Evolutionary conservation across 1,284 basidiomycete species (phyloP), one percentile per base, ranked within the genome.

Genomic region (Agaricales sp.): DNA sequence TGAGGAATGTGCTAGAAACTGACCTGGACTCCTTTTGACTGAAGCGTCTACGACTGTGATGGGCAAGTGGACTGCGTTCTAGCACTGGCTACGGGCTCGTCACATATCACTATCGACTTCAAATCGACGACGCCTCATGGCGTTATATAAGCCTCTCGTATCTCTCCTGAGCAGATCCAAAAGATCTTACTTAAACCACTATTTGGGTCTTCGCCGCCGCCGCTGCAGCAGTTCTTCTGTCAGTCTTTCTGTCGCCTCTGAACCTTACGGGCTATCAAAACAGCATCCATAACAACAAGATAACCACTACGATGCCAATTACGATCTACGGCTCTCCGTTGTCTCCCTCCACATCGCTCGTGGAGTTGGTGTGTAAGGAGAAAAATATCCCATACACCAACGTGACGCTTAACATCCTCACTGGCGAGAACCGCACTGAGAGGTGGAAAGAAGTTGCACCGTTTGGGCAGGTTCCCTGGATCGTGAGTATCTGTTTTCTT

Each of bases 331-430:
- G 58, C 18, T 1, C 2, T 21, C 8, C 53, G 4, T 1, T 25
- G 6, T 59, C 58, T 18, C 56, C 59, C n/a, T 59, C 55, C 58
- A 58, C 60, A 18, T 53, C 52, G 22, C 60, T 61, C 21, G 61
- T 61, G 3, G 53, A 56, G 6, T 38, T 52, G 2, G 51, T 61
- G 1, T 50, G 50, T 47, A 54, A 53, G 20, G 59, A 61, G 51
- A 47, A 53, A 22, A 53, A 53, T 22, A 25, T 63, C 43, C 55
- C 58, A 2, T 58, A 58, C 19, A 48, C 56, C 39, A 1, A 62
- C 48, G 30, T 57, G 19, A 2, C 50, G 16, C 48, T 62, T 46
- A 50, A 61, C 51, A n/a, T 57, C 21, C 1, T 14, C 21, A 53
- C 44, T 19, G 56, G 49, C 11, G 60, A 59, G 48, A 59, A 63